Base-by-base conservation (phyloP, 352 stramenopile species). In the Phytophthora nicotianae region DNA sequence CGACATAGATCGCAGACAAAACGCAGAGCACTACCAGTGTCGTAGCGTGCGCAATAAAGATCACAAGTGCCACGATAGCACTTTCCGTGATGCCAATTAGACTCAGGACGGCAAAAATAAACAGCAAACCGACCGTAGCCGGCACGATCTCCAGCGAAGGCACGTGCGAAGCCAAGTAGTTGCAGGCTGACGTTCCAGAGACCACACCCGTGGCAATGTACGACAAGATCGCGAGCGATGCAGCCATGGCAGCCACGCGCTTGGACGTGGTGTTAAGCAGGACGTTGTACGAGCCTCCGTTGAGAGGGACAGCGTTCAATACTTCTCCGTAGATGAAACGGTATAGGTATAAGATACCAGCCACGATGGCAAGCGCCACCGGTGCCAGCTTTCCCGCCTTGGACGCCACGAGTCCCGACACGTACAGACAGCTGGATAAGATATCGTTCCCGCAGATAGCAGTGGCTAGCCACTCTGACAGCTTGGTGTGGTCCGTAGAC, bases 361-460 rank as follows among this genome's bases (percentile, higher is more conserved):
- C 93, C 35, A 98, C 93, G n/a, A 98, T 69, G 6, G 83, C 73
- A 40, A 98, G 79, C 53, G 88, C 91, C 16, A 98, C 41, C 0
- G 95, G 95, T 10, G 91, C 91, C 33, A 98, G 77, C 70, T 93
- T 97, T 6, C 93, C 93, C 0, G 91, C 93, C 48, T 91, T 95
- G 56, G 89, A 82, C 29, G 88, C 84, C 35, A 95, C 87, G 10
- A 95, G 74, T 0, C 86, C 87, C 51, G 88, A 93, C 29, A 93
- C 84, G 68, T 98, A 98, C 32, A 98, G 86, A 41, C 86, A 97
- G 68, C 89, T 98, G 50, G 88, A 97, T 52, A 98, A 79, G 72
- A 98, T 98, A 62, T 98, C 95, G 71, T 98, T 98, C 16, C 95
- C 95, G 56, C 90, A 98, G 70, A 98, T 98, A 16, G 92, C 90